Evolutionary conservation across 257 asterid genomes (phyloP), one percentile per base, ranked within the genome.

Genomic region (Ophiorrhiza pumila): DNA sequence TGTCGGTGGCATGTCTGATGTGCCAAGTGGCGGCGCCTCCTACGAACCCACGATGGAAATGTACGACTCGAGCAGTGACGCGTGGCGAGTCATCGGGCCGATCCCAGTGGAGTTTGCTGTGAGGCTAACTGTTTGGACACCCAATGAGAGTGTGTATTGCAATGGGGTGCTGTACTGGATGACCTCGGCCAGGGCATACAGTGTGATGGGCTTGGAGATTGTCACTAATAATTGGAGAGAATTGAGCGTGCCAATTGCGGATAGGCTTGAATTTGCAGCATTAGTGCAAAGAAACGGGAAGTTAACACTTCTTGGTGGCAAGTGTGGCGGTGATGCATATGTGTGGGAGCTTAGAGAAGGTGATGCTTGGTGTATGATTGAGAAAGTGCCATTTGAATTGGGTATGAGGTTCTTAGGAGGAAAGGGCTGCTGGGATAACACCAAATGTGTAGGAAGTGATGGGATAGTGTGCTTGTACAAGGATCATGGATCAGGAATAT

Each of bases 51-150:
- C 87, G 0, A 64, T 91, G 0, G 98, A 93, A 69, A 69, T 81
- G 76, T 91, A 91, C 69, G 91, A 91, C 3, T 86, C 97, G 5
- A 0, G 15, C 2, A 18, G 29, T 34, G 81, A 77, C 34, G 61
- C 25, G 8, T 91, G 96, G 95, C 35, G n/a, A 58, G 11, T 62
- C 0, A 52, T 73, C 1, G 88, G 85, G 20, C 39, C 85, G 22
- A 87, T 87, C 86, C 97, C 95, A n/a, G 76, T 84, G 37, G 95
- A 89, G 22, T 80, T 86, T 50, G 92, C 97, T 6, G 93, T 91
- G 72, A 86, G 98, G 81, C 80, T 91, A 35, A 93, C 96, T 0
- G 98, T 93, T 8, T 93, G 98, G 98, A 93, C 97, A 4, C 90
- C 96, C 2, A 85, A 78, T 29, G 95, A 89, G 55, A 78, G 97